These are phyloP conservation scores for Eustoma russellianum DNA, from an alignment of 257 asterid species.

Conservation along the genomic window DNA sequence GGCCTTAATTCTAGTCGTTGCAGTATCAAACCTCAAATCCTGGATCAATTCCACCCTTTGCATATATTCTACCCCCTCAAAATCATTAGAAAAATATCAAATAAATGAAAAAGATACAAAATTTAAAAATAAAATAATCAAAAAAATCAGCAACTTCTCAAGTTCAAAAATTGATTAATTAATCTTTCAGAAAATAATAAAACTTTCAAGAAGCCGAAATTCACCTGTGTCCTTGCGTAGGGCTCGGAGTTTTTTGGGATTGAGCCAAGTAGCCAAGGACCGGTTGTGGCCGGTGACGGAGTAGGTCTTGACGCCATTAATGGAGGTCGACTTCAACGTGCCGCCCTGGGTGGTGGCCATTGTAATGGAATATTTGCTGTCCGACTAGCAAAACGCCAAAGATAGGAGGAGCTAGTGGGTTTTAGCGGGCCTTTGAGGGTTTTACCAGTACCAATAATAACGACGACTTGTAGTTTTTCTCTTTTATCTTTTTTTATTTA, in stretches of 20 bases:
- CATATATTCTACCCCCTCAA: constrained; percentile 44
- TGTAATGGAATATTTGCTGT: background rate
- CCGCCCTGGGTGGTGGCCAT: constrained; percentile 80
- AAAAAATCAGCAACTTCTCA: background rate
- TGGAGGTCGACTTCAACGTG: constrained; percentile 68
- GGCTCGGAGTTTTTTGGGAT: constrained; percentile 80
- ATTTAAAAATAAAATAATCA: background rate
- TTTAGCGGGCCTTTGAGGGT: background rate
- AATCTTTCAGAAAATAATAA: background rate
- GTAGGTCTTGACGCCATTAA: constrained; percentile 86
- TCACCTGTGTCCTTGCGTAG: constrained; percentile 75
- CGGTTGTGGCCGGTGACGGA: constrained; percentile 59
- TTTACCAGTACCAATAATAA: too few species aligned
- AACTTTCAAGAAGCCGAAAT: background rate
- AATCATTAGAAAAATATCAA: constrained; percentile 1
- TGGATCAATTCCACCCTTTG: constrained; percentile 77
- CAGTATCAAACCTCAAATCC: constrained; percentile 88
- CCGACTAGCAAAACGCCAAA: background rate
- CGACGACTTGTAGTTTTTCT: too few species aligned
- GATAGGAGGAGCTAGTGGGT: background rate
- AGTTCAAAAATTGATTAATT: background rate
- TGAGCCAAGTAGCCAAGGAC: constrained; percentile 67
- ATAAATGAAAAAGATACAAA: background rate
- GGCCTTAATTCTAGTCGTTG: constrained; percentile 70
- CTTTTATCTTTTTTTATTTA: too few species aligned